Evolutionary conservation across 2,329 filamentous ascomycete species (phyloP).

Genomic region (Sarocladium brachiariae): DNA sequence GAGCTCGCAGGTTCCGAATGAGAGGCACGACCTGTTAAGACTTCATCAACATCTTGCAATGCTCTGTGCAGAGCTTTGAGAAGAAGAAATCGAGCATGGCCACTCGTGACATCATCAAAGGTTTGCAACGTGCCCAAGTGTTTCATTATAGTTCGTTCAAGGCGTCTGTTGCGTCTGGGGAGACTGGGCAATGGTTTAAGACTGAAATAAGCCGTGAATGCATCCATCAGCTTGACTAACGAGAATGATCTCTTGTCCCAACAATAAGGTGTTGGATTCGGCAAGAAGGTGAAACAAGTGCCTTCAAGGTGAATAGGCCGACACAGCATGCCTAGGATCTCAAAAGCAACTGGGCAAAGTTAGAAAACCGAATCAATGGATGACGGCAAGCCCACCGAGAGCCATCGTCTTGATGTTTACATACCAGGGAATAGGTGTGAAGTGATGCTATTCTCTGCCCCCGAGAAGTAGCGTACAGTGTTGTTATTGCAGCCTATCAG

Average conservation of each 20-base stretch:
- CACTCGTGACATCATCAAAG: constrained; percentile 12
- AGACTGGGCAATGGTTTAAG: neutral
- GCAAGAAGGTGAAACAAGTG: constrained; percentile 46
- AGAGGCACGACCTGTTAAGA: constrained; percentile 28
- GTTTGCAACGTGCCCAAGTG: constrained; percentile 18
- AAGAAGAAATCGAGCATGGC: constrained; percentile 22
- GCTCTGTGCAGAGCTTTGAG: constrained; percentile 33
- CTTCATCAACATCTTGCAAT: constrained; percentile 35
- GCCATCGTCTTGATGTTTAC: no score
- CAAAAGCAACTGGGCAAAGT: constrained; percentile 43
- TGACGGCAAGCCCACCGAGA: no score
- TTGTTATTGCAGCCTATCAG: constrained; percentile 48
- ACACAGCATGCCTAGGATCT: constrained; percentile 52
- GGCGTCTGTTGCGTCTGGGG: constrained; percentile 14
- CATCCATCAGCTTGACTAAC: constrained; percentile 33
- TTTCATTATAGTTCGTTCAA: constrained; percentile 19
- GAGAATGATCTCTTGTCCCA: constrained; percentile 46
- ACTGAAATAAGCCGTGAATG: constrained; percentile 26
- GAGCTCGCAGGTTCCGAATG: neutral
- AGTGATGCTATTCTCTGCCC: constrained; percentile 29
- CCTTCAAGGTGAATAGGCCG: constrained; percentile 41
- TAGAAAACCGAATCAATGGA: no score
- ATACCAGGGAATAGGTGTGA: constrained; percentile 45
- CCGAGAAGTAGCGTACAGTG: constrained; percentile 37
- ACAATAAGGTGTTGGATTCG: constrained; percentile 48